Percentiles rank a stretch among this genome's conserved stretches.
phyloP scores from a whole-genome alignment of 768 basidiomycete species.

The Dictyophora rubrovolvata region DNA sequence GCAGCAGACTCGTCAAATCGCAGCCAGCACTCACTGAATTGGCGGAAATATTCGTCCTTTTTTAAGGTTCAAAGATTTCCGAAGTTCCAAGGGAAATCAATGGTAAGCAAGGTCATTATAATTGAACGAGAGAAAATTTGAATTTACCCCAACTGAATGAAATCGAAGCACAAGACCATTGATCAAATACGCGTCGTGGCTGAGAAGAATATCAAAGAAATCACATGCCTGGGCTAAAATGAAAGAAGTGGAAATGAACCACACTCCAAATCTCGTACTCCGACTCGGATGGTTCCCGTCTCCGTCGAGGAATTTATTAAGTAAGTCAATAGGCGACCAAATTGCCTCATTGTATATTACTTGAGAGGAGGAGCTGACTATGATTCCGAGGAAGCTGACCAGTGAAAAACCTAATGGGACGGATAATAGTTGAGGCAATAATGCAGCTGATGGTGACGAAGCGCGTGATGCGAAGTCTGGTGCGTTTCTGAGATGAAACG shows the following conservation, averaged over 20 bases:
- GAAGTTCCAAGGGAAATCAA: not conserved
- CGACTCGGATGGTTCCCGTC: constrained; percentile 31
- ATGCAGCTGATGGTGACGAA: constrained; percentile 36
- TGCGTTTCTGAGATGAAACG: constrained; percentile 40
- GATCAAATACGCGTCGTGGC: not conserved
- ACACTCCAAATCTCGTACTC: constrained; percentile 63
- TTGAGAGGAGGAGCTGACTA: constrained; percentile 68
- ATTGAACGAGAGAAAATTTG: not conserved
- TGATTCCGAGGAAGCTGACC: constrained; percentile 71
- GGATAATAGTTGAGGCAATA: constrained; percentile 58
- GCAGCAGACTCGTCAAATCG: constrained; percentile 68
- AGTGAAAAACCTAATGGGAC: constrained; percentile 65
- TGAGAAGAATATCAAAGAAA: not conserved
- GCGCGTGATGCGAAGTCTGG: constrained; percentile 61
- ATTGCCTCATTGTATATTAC: constrained; percentile 69
- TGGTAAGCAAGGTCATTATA: not conserved
- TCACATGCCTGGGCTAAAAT: constrained; percentile 58
- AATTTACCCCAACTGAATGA: not conserved
- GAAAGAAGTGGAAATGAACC: constrained; percentile 72
- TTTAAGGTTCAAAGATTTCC: constrained; percentile 8
- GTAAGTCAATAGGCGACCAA: constrained; percentile 69
- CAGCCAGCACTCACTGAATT: constrained; percentile 79
- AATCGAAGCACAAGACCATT: not conserved
- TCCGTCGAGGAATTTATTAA: constrained; percentile 58
- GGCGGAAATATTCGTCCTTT: constrained; percentile 69